These are phyloP conservation scores for Cyanidium caldarium DNA, from an alignment of 23 red algal genomes.

Conservation along the genomic window DNA sequence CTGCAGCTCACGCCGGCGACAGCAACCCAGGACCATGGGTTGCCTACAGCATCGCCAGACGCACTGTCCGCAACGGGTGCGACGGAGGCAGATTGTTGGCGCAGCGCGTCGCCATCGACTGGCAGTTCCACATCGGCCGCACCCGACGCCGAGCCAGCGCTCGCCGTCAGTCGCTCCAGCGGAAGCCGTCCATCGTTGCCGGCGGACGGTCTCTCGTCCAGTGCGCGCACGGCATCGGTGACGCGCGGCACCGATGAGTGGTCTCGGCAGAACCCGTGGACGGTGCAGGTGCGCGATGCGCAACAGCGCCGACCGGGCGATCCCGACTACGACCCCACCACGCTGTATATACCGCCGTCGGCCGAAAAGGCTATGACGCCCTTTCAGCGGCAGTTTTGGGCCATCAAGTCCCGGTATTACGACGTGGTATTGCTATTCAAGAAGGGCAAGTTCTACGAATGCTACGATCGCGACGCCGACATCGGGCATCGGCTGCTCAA, in stretches of 20 bases:
- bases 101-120: too few species aligned
- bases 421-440: slow-evolving; percentile 83
- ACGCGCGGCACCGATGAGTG: slow-evolving; percentile 42
- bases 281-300: slow-evolving; percentile 44
- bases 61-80: too few species aligned
- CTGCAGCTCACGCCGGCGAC: too few species aligned
- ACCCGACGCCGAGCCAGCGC: too few species aligned
- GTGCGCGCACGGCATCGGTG: too few species aligned
- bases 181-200: too few species aligned
- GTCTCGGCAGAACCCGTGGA: slow-evolving; percentile 51
- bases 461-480: slow-evolving; percentile 92
- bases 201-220: too few species aligned
- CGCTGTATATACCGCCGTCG: slow-evolving; percentile 54
- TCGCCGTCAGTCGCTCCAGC: too few species aligned
- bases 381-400: slow-evolving; percentile 96
- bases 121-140: too few species aligned
- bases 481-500: slow-evolving; percentile 50
- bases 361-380: slow-evolving; percentile 42
- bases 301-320: slow-evolving; percentile 24
- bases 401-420: slow-evolving; percentile 59
- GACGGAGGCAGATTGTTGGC: too few species aligned
- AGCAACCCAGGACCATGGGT: too few species aligned
- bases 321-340: slow-evolving; percentile 56
- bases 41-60: too few species aligned
- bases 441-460: slow-evolving; percentile 98